Percentiles rank a stretch among this genome's conserved stretches.
Conservation (phyloP, 1,284 basidiomycete genomes). For the Trichosporon sp. region DNA sequence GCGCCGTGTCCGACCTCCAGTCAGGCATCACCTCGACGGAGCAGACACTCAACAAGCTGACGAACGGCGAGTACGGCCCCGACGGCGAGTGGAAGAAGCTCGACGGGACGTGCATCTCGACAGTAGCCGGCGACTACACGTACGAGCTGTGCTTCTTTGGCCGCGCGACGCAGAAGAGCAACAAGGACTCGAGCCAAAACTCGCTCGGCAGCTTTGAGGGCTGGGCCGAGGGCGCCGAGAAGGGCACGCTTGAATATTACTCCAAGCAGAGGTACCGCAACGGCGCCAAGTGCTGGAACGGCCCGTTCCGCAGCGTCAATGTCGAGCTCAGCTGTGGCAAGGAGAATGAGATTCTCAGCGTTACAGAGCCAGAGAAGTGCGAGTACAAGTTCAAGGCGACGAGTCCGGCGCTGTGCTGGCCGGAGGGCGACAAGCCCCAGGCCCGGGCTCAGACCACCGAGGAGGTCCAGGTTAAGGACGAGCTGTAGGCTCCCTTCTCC, state of each 20-base stretch:
- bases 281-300: constrained; percentile 95
- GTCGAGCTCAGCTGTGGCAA: constrained; percentile 81
- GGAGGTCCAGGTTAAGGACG: constrained; percentile 39
- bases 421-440: constrained; percentile 46
- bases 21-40: constrained; percentile 38
- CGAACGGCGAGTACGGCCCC: constrained; percentile 69
- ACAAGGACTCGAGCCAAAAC: constrained; percentile 75
- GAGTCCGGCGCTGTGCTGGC: constrained; percentile 85
- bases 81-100: constrained; percentile 96
- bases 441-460: not conserved
- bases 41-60: constrained; percentile 45
- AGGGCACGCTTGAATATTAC: constrained; percentile 73
- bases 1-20: constrained; percentile 56
- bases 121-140: constrained; percentile 87
- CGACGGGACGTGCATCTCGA: constrained; percentile 76
- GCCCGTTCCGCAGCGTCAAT: constrained; percentile 71
- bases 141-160: constrained; percentile 97
- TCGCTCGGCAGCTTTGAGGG: constrained; percentile 78
- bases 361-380: constrained; percentile 94
- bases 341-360: constrained; percentile 77
- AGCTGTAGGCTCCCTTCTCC: constrained; percentile 34
- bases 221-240: constrained; percentile 68
- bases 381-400: constrained; percentile 89
- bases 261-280: constrained; percentile 75
- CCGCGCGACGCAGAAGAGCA: constrained; percentile 83